Conservation (phyloP, 2,329 filamentous ascomycete species). For the Fusarium sp. region DNA sequence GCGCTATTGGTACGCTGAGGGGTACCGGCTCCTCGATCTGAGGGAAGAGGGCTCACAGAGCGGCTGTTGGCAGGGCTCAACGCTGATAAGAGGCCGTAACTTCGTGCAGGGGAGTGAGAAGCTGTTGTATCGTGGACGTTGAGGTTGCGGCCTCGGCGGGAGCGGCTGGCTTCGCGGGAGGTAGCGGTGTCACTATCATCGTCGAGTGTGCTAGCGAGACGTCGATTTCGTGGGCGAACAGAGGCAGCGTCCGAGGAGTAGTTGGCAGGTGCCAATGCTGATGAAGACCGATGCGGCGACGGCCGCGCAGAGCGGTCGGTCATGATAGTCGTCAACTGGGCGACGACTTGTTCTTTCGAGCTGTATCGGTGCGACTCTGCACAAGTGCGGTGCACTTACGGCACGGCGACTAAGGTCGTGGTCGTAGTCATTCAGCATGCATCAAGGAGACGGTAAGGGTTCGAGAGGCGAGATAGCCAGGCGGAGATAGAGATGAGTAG, state of each 20-base stretch:
- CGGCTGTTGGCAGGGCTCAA: constrained; percentile 57
- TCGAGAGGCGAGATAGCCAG: constrained; percentile 35
- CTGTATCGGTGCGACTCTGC: constrained; percentile 46
- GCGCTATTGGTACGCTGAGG: constrained; percentile 51
- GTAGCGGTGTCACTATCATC: constrained; percentile 42
- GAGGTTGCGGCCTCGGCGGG: constrained; percentile 40
- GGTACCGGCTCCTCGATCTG: constrained; percentile 52
- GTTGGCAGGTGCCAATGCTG: constrained; percentile 58
- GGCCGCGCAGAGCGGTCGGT: constrained; percentile 50
- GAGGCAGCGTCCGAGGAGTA: constrained; percentile 56
- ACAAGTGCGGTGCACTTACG: constrained; percentile 50
- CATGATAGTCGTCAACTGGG: constrained; percentile 54
- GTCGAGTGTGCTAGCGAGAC: constrained; percentile 53
- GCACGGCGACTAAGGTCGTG: constrained; percentile 32
- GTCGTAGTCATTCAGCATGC: constrained; percentile 41
- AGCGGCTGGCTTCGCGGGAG: constrained; percentile 33
- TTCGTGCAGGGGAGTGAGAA: constrained; percentile 52
- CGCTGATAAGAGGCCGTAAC: constrained; percentile 49
- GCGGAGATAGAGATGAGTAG: constrained; percentile 28
- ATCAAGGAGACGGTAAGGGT: constrained; percentile 36
- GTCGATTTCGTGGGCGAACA: constrained; percentile 65
- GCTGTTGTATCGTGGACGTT: constrained; percentile 28
- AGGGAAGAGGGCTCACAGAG: constrained; percentile 63
- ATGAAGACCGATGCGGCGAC: constrained; percentile 59
- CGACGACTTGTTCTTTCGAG: constrained; percentile 51